phyloP scores from a whole-genome alignment of 2,329 filamentous ascomycete species.

The Pseudodiploospora longispora region DNA sequence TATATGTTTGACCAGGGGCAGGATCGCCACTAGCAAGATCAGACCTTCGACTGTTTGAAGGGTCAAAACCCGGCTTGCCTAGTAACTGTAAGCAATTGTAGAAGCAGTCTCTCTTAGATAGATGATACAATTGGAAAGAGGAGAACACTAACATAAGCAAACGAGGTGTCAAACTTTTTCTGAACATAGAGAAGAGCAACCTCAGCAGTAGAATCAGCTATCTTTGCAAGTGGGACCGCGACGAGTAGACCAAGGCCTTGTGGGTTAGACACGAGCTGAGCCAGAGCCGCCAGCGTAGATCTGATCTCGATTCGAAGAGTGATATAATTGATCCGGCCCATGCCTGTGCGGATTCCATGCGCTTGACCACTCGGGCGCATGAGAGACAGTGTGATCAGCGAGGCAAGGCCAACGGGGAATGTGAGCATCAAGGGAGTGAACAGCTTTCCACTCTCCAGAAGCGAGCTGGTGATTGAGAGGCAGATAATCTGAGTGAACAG shows the following conservation, averaged over 20 bases:
- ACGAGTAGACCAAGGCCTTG: not conserved
- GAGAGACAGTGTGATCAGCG: not conserved
- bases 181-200: not conserved
- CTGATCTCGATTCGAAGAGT: not conserved
- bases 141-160: not conserved
- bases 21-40: not conserved
- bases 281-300: not conserved
- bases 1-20: not conserved
- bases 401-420: not conserved
- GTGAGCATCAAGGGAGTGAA: conserved; percentile 1
- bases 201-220: not conserved
- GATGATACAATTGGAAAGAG: not conserved
- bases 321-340: not conserved
- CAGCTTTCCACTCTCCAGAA: not conserved
- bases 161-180: not conserved
- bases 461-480: not conserved
- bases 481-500: not conserved
- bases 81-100: not conserved
- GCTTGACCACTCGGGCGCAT: not conserved
- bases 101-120: not conserved
- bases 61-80: not conserved
- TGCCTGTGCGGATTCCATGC: not conserved
- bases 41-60: conserved; percentile 1
- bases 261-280: not conserved
- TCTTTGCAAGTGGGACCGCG: not conserved